A percentile compares a stretch with the other conserved stretches of the same genome.
Conservation (phyloP, 805 yeast species). For the Metschnikowia drakensbergensis region DNA sequence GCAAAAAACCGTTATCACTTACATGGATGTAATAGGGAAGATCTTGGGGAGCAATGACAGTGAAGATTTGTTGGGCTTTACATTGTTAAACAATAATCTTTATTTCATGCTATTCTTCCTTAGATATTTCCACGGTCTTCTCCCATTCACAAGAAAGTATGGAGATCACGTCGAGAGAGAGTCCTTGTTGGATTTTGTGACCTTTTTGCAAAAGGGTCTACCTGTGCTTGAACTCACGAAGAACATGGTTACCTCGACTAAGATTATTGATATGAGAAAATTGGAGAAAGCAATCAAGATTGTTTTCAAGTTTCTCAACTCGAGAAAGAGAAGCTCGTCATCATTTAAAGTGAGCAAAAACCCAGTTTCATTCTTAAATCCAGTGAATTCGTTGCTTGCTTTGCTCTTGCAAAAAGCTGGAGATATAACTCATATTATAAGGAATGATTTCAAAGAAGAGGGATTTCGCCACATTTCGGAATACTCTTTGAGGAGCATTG, state of each 20-base stretch:
- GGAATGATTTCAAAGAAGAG: background rate
- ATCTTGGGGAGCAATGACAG: slow-evolving; percentile 25
- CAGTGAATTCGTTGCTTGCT: slow-evolving; percentile 55
- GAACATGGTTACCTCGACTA: slow-evolving; percentile 26
- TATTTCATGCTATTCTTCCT: slow-evolving; percentile 44
- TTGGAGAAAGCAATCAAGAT: slow-evolving; percentile 30
- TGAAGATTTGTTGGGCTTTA: slow-evolving; percentile 12
- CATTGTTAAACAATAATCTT: slow-evolving; percentile 37
- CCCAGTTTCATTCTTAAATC: slow-evolving; percentile 55
- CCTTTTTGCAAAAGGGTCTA: slow-evolving; percentile 48
- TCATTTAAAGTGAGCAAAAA: slow-evolving; percentile 42
- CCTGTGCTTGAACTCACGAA: slow-evolving; percentile 42
- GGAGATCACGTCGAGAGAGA: slow-evolving; percentile 71
- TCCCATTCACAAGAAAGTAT: slow-evolving; percentile 51
- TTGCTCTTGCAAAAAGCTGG: slow-evolving; percentile 36
- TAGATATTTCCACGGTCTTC: slow-evolving; percentile 54
- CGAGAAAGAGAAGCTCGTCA: slow-evolving; percentile 22
- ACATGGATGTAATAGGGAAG: slow-evolving; percentile 28
- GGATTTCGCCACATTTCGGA: slow-evolving; percentile 48
- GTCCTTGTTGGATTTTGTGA: slow-evolving; percentile 40
- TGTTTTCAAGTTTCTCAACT: slow-evolving; percentile 27
- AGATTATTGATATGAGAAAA: slow-evolving; percentile 38
- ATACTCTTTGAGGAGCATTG: slow-evolving; percentile 55
- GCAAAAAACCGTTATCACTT: slow-evolving; percentile 29
- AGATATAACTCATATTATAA: background rate